phyloP scores from a whole-genome alignment of 2,329 filamentous ascomycete species.

The Scedosporium boydii region DNA sequence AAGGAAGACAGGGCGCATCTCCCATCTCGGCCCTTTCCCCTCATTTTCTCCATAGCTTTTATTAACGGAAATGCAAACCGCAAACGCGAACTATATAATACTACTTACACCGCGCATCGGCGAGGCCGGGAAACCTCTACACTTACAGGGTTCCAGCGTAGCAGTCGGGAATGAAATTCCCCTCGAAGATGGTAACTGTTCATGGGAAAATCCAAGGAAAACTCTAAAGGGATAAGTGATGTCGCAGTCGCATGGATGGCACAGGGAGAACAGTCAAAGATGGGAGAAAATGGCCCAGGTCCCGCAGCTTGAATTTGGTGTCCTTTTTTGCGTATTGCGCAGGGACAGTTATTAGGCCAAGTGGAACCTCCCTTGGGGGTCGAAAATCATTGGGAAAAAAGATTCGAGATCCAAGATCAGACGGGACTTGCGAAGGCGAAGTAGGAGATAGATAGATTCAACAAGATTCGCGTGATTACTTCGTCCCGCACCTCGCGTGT shows the following conservation, averaged over 20 bases:
- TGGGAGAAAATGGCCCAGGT: too few relatives aligned
- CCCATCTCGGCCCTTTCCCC: not conserved
- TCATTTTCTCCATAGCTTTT: not conserved
- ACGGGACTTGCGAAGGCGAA: not conserved
- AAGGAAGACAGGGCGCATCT: not conserved
- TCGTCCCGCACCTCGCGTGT: not conserved
- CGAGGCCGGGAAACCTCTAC: not conserved
- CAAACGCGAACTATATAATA: not conserved
- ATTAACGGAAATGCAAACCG: not conserved
- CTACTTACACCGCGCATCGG: not conserved
- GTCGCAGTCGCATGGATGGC: too few relatives aligned
- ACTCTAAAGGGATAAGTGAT: too few relatives aligned
- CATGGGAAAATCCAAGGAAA: too few relatives aligned
- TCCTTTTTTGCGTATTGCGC: too few relatives aligned
- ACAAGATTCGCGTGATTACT: not conserved
- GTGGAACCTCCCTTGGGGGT: too few relatives aligned
- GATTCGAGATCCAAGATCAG: not conserved
- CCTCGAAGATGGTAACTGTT: too few relatives aligned
- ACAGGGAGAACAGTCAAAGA: too few relatives aligned
- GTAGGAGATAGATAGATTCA: not conserved
- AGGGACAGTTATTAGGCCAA: too few relatives aligned
- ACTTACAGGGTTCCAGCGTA: too few relatives aligned
- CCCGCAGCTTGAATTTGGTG: too few relatives aligned
- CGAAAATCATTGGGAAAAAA: not conserved
- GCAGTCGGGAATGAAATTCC: too few relatives aligned